These are phyloP conservation scores for Pseudocercospora cruenta DNA, from an alignment of 2,329 filamentous ascomycete genomes.

Conservation along the genomic window DNA sequence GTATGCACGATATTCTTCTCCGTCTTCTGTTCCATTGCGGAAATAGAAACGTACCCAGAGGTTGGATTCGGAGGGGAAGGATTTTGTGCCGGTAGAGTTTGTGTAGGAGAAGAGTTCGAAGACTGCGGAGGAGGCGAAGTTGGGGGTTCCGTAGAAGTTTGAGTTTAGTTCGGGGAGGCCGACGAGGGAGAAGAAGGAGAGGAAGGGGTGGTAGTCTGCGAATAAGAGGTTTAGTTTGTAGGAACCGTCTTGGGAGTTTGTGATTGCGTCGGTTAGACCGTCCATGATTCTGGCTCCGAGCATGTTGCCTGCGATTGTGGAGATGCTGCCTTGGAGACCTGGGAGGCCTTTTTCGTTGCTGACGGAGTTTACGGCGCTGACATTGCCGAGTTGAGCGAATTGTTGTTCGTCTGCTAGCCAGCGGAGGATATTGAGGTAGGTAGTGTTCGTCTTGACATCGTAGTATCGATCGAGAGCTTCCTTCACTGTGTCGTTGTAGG, in stretches of 20 bases:
- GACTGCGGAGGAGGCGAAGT: constrained; percentile 53
- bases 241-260: constrained; percentile 28
- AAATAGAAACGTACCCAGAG: constrained; percentile 61
- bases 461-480: constrained; percentile 38
- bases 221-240: constrained; percentile 48
- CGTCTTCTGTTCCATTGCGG: constrained; percentile 57
- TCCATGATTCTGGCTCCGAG: constrained; percentile 40
- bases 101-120: constrained; percentile 57
- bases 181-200: constrained; percentile 55
- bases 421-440: constrained; percentile 38
- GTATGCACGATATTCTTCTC: constrained; percentile 45
- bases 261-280: constrained; percentile 39
- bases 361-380: constrained; percentile 38
- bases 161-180: constrained; percentile 44
- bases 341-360: constrained; percentile 29
- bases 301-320: constrained; percentile 44
- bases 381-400: constrained; percentile 50
- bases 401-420: constrained; percentile 54
- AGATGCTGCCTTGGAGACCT: constrained; percentile 41
- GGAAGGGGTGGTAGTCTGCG: constrained; percentile 53
- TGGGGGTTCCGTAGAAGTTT: constrained; percentile 55
- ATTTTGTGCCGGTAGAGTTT: constrained; percentile 26
- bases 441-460: constrained; percentile 27
- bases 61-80: constrained; percentile 47
- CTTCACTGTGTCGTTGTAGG: constrained; percentile 54